These are phyloP conservation scores for Botrytis fragariae DNA, from an alignment of 2,329 filamentous ascomycete species.

Conservation along the genomic window DNA sequence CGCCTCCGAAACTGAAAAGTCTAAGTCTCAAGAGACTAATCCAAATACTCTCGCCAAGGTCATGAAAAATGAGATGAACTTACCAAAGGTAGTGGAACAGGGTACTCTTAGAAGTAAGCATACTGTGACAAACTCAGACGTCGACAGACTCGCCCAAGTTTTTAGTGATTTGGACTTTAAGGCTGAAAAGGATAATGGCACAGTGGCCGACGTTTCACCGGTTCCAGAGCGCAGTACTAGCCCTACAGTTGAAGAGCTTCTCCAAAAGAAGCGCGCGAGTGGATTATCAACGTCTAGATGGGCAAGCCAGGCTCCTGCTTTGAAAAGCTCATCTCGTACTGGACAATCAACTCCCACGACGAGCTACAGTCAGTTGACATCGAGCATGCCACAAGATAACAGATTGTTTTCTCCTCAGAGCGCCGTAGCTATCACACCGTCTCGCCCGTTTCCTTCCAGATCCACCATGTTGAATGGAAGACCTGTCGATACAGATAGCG, in stretches of 20 bases:
- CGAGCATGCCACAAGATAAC: not conserved
- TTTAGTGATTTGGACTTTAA: not conserved
- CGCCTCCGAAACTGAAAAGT: not conserved
- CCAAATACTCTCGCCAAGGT: not conserved
- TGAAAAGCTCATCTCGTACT: not conserved
- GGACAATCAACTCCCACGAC: not conserved
- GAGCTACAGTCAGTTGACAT: not conserved
- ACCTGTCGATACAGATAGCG: not conserved
- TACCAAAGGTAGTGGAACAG: not conserved
- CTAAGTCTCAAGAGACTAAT: not conserved
- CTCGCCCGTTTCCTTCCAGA: constrained; percentile 1
- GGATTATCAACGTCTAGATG: constrained; percentile 17
- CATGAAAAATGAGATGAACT: not conserved
- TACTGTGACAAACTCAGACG: not conserved
- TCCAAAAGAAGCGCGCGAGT: not conserved
- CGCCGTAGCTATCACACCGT: not conserved
- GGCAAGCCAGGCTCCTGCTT: not conserved
- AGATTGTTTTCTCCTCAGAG: not conserved
- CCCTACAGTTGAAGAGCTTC: constrained; percentile 10
- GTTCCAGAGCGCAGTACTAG: not conserved
- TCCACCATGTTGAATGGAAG: not conserved
- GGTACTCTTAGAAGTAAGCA: not conserved
- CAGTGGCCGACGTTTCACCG: not conserved
- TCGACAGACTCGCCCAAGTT: not conserved
- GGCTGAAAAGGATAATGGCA: not conserved